Percentiles rank a stretch among this genome's conserved stretches.
Evolutionary conservation across 345 rosid species (phyloP).

Genomic region (Eucalyptus leucophloia): DNA sequence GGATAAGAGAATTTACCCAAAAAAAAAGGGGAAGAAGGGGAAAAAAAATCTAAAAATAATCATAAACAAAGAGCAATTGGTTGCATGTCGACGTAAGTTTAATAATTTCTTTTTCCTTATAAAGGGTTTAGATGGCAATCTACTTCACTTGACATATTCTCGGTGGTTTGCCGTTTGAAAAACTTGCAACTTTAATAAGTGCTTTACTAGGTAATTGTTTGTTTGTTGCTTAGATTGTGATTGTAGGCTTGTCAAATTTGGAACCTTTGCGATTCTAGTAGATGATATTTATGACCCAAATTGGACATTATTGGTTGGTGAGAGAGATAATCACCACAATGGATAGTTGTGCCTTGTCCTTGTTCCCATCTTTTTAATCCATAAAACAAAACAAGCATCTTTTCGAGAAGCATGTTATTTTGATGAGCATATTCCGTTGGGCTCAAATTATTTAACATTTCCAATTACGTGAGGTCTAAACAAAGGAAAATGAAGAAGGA

Average conservation of each 20-base stretch:
- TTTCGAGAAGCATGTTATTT: not conserved
- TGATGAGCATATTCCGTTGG: not conserved
- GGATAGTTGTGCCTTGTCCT: not conserved
- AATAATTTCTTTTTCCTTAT: not conserved
- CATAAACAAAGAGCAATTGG: not conserved
- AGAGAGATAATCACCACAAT: not conserved
- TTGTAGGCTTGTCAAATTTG: not conserved
- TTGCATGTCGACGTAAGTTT: rapidly evolving
- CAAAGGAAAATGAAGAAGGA: not conserved
- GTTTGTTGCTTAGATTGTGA: rapidly evolving
- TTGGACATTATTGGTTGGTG: not conserved
- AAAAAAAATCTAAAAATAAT: not conserved
- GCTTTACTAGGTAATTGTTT: not conserved
- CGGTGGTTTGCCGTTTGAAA: rapidly evolving
- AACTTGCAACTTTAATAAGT: rapidly evolving
- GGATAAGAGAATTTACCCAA: rapidly evolving
- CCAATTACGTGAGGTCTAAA: not conserved
- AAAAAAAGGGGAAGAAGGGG: too few species aligned
- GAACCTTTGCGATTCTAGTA: rapidly evolving
- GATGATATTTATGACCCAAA: not conserved
- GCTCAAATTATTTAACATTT: not conserved
- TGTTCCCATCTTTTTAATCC: not conserved
- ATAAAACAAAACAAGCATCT: not conserved
- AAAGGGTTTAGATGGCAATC: rapidly evolving
- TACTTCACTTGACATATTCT: rapidly evolving